Percentiles rank a stretch among this genome's conserved stretches.
phyloP scores from a whole-genome alignment of 2,329 filamentous ascomycete genomes.

The Calonectria honghensis region DNA sequence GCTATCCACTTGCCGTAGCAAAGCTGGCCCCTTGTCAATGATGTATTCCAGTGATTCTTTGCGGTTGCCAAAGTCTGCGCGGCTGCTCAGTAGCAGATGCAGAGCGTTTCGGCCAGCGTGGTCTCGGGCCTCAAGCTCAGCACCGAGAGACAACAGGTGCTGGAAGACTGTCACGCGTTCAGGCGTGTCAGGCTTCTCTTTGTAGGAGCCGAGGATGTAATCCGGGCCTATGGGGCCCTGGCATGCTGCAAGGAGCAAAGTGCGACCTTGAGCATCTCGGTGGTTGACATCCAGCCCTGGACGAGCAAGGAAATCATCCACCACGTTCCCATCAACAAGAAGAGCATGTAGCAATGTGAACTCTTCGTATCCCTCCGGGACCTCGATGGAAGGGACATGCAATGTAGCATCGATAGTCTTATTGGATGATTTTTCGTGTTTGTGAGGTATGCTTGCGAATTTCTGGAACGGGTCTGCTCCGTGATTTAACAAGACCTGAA shows the following conservation, averaged over 20 bases:
- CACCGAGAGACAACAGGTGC: constrained; percentile 49
- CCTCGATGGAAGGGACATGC: not conserved
- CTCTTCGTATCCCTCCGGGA: constrained; percentile 35
- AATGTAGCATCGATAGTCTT: not conserved
- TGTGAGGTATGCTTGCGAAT: constrained; percentile 17
- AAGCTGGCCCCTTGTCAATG: constrained; percentile 25
- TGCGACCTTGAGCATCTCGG: constrained; percentile 52
- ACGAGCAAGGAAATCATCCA: constrained; percentile 46
- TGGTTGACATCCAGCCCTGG: constrained; percentile 49
- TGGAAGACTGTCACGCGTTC: constrained; percentile 41
- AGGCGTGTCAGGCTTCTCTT: not conserved
- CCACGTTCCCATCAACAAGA: constrained; percentile 28
- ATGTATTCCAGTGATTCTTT: constrained; percentile 31
- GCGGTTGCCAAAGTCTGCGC: not conserved
- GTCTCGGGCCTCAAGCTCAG: constrained; percentile 51
- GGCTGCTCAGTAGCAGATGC: constrained; percentile 45
- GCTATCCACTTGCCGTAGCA: constrained; percentile 46
- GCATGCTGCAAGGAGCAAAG: constrained; percentile 54
- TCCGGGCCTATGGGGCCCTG: constrained; percentile 30
- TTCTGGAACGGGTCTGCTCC: constrained; percentile 54
- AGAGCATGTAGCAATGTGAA: constrained; percentile 51
- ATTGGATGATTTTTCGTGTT: too few relatives aligned
- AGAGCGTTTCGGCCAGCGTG: constrained; percentile 48
- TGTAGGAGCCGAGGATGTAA: not conserved
- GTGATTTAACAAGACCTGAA: constrained; percentile 48